A percentile compares a stretch with the other conserved stretches of the same genome.
Conservation (phyloP, 139 green algal genomes). For the Coelastrella sp. region DNA sequence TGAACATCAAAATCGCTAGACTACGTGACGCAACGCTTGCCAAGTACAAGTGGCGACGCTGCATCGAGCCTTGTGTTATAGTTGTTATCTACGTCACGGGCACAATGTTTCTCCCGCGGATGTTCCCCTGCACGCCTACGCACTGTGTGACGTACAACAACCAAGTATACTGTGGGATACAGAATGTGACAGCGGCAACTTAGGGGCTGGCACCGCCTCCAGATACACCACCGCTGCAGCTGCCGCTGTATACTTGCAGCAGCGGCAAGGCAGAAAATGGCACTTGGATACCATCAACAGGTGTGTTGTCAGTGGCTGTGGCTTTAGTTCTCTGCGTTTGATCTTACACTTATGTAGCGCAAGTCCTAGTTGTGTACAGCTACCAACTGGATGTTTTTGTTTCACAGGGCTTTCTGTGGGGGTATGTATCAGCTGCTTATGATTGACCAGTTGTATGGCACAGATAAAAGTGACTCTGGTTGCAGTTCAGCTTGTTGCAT, state of each 20-base stretch:
- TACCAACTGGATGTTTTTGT: too few species aligned
- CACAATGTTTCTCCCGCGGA: slow-evolving; percentile 85
- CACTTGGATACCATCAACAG: slow-evolving; percentile 39
- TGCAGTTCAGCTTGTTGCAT: too few species aligned
- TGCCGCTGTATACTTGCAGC: slow-evolving; percentile 83
- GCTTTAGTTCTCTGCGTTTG: background rate
- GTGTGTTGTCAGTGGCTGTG: background rate
- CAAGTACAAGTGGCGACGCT: slow-evolving; percentile 59
- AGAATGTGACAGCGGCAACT: slow-evolving; percentile 10
- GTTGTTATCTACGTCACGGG: slow-evolving; percentile 85
- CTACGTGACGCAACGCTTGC: slow-evolving; percentile 28
- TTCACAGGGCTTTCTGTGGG: too few species aligned
- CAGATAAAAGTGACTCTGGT: too few species aligned
- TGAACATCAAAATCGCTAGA: slow-evolving; percentile 77
- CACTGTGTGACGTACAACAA: slow-evolving; percentile 68
- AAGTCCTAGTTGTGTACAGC: background rate
- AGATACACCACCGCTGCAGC: slow-evolving; percentile 55
- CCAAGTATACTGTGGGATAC: slow-evolving; percentile 51
- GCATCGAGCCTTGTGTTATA: slow-evolving; percentile 82
- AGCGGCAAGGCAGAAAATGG: background rate
- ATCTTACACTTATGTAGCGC: background rate
- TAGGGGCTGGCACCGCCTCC: slow-evolving; percentile 26
- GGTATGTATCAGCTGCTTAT: too few species aligned
- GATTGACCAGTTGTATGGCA: too few species aligned
- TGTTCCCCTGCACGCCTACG: slow-evolving; percentile 85